Base-by-base conservation (phyloP, 129 eudicot species). In the Arctium lappa region DNA sequence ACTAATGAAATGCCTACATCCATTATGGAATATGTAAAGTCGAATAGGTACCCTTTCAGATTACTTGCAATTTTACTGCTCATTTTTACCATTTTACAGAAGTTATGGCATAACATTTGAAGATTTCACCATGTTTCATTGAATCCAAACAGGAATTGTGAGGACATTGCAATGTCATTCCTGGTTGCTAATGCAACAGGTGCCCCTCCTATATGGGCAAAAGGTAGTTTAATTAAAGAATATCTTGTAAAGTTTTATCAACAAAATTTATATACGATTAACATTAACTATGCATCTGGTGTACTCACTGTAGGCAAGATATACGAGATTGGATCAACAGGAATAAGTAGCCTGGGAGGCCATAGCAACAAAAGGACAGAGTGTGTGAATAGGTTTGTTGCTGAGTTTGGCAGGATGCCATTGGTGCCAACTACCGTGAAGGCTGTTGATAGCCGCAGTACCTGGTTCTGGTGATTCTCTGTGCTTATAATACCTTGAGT, bases 301-400 rank as follows among this genome's bases (percentile, higher is more conserved):
- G 80, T 81, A 33, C 85, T 22, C 66, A 27, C 73, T 82, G 80
- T 72, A 94, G 98, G 97, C 77, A 88, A 86, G 74, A 92, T 94
- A 77, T 92, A 76, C 50, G 98, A 94, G 86, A 92, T 92, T 48
- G 97, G 98, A 73, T 92, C 98, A 1, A 94, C 94, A 2, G 97
- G 98, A 60, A 94, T 94, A 31, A 94, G 98, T 85, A 94, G 97
- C 84, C 79, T 94, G 79, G 97, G 97, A 71, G 98, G 98, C 37
- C 97, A 94, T 85, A 87, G 18, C 56, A 86, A 87, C 27, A 92
- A 81, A 79, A 91, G 98, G 82, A 82, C 94, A 0, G 85, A 92
- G 39, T 94, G 98, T 40, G 97, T 94, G 37, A 91, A 94, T 81
- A 86, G 90, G 83, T 94, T 94, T 37, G 94, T 87, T 60, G 82